Conservation (phyloP, 2,329 filamentous ascomycete genomes). For the Incumbomyces lentus region DNA sequence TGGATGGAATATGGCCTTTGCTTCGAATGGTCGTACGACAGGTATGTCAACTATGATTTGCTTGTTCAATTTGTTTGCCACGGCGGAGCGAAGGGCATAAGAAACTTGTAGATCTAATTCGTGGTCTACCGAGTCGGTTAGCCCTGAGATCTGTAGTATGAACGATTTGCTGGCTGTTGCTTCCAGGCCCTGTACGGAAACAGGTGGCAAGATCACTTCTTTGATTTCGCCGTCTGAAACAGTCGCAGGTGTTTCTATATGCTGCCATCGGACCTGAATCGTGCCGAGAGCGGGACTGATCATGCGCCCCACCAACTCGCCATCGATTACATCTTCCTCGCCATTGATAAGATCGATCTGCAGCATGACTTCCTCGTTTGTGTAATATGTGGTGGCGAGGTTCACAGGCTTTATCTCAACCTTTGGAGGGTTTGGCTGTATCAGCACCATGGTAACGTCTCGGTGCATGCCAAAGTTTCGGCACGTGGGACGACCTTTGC, state of each 20-base stretch:
- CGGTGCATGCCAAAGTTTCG: conserved; percentile 35
- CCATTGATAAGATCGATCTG: conserved; percentile 64
- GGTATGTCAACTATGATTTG: conserved; percentile 57
- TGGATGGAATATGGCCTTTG: conserved; percentile 78
- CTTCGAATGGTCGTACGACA: conserved; percentile 77
- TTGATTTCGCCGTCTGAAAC: conserved; percentile 17
- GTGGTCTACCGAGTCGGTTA: conserved; percentile 46
- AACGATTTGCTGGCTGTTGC: conserved; percentile 25
- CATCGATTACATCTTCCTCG: conserved; percentile 64
- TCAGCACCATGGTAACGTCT: conserved; percentile 50
- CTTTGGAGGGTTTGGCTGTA: conserved; percentile 85
- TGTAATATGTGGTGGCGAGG: conserved; percentile 65
- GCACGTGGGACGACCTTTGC: conserved; percentile 25
- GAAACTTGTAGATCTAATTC: conserved; percentile 62
- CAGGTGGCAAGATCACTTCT: conserved; percentile 6
- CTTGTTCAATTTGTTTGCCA: conserved; percentile 71
- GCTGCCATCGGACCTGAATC: conserved; percentile 38
- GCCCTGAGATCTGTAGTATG: conserved; percentile 41
- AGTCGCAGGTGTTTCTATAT: conserved; percentile 12
- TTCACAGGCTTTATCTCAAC: conserved; percentile 62
- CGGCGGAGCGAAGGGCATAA: conserved; percentile 71
- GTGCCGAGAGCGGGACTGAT: conserved; percentile 46
- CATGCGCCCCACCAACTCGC: conserved; percentile 59
- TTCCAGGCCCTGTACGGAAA: conserved; percentile 11
- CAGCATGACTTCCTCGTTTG: conserved; percentile 64